A percentile compares a stretch with the other conserved stretches of the same genome.
Conservation (phyloP, 2,329 filamentous ascomycete genomes). For the Pseudonectria buxi region DNA sequence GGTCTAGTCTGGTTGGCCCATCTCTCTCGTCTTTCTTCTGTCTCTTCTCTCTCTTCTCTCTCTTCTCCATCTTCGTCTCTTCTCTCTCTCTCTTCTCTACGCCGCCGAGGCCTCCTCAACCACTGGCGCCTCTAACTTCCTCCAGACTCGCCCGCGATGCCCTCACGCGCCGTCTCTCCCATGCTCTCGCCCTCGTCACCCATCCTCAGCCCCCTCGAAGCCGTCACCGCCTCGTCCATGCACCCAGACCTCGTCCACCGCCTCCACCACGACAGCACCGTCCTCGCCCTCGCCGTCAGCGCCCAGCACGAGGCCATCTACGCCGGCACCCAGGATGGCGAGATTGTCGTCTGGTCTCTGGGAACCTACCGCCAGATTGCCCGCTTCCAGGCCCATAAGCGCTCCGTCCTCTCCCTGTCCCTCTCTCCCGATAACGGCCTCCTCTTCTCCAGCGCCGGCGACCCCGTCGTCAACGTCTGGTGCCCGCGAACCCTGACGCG, state of each 20-base stretch:
- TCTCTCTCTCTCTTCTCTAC: background rate
- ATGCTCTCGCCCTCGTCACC: conserved; percentile 18
- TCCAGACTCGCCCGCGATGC: conserved; percentile 15
- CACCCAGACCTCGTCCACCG: conserved; percentile 64
- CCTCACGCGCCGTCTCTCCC: conserved; percentile 17
- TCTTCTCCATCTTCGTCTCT: background rate
- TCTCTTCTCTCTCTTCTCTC: no score
- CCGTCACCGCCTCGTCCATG: conserved; percentile 15
- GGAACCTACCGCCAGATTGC: conserved; percentile 76
- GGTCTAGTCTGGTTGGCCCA: no score
- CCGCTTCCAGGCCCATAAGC: conserved; percentile 81
- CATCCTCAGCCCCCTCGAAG: conserved; percentile 18
- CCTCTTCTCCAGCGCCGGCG: conserved; percentile 87
- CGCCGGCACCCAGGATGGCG: conserved; percentile 86
- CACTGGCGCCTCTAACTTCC: background rate
- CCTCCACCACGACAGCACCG: conserved; percentile 69
- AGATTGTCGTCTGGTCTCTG: conserved; percentile 87
- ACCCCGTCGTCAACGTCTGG: conserved; percentile 94
- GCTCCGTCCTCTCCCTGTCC: conserved; percentile 80
- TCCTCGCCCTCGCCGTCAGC: conserved; percentile 76
- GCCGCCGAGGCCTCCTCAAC: background rate
- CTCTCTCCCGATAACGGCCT: conserved; percentile 68
- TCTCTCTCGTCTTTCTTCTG: no score
- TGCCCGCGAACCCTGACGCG: conserved; percentile 67
- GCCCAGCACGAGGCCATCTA: conserved; percentile 74